Evolutionary conservation across 805 yeast genomes (phyloP).

Genomic region (Suhomyces canberraensis): DNA sequence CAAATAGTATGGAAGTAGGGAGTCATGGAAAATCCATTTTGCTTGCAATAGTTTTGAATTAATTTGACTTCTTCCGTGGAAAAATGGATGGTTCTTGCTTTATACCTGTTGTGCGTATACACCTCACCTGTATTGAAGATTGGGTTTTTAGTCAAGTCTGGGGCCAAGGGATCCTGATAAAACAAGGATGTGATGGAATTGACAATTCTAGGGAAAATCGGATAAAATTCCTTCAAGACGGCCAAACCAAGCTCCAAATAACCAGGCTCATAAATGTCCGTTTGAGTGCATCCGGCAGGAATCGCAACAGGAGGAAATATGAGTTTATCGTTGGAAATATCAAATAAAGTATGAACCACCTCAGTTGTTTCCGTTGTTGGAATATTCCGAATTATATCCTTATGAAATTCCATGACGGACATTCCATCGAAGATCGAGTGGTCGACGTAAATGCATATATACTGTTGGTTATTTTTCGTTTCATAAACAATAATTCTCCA

Average conservation of each 20-base stretch:
- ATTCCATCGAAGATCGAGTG: slow-evolving; percentile 11
- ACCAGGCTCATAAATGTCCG: background rate
- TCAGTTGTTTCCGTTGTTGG: too few relatives aligned
- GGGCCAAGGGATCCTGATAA: too few relatives aligned
- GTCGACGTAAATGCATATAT: slow-evolving; percentile 6
- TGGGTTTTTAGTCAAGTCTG: too few relatives aligned
- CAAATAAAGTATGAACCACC: too few relatives aligned
- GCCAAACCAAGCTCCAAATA: background rate
- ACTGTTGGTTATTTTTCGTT: background rate
- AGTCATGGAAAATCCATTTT: slow-evolving; percentile 7
- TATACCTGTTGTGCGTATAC: too few relatives aligned
- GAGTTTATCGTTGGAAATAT: too few relatives aligned
- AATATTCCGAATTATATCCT: too few relatives aligned
- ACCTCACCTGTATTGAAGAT: too few relatives aligned
- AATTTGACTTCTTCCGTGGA: slow-evolving; percentile 2
- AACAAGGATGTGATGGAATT: background rate
- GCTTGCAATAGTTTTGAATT: slow-evolving; percentile 7
- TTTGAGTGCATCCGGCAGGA: background rate
- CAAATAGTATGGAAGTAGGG: background rate
- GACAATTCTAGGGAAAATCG: background rate
- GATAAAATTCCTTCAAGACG: background rate
- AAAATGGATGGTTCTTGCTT: too few relatives aligned
- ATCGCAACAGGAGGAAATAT: too few relatives aligned
- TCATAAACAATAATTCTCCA: slow-evolving; percentile 10
- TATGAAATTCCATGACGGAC: slow-evolving; percentile 8